These are phyloP conservation scores for Umbelopsis sp. DNA, from an alignment of 192 early-diverging fungal species.

Conservation along the genomic window DNA sequence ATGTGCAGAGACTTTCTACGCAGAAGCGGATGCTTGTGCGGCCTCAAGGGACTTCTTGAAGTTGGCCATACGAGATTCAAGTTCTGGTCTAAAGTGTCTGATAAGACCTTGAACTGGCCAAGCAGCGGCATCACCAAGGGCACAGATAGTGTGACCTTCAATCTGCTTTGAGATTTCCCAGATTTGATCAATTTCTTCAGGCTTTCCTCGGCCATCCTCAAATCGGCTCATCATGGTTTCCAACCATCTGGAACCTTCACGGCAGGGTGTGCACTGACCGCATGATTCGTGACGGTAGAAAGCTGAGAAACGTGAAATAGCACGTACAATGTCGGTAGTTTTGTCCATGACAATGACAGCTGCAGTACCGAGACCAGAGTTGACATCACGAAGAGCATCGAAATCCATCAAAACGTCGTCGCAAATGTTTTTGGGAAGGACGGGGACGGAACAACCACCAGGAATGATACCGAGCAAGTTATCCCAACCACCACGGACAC, in stretches of 20 bases:
- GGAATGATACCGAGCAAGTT: conserved; percentile 97
- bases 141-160: conserved; percentile 99
- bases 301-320: conserved; percentile 87
- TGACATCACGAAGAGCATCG: conserved; percentile 92
- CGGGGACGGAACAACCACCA: conserved; percentile 93
- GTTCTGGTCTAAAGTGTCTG: conserved; percentile 87
- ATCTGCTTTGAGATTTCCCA: conserved; percentile 95
- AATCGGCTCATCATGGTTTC: conserved; percentile 96
- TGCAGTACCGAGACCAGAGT: conserved; percentile 94
- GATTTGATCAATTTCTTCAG: conserved; percentile 94
- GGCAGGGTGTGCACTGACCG: conserved; percentile 99
- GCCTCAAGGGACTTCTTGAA: conserved; percentile 37
- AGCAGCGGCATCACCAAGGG: conserved; percentile 97
- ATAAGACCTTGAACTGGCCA: conserved; percentile 97
- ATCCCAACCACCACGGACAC: conserved; percentile 98
- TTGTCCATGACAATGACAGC: conserved; percentile 99
- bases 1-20: conserved; percentile 20
- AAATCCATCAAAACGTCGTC: conserved; percentile 98
- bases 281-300: conserved; percentile 99
- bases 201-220: conserved; percentile 79
- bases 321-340: conserved; percentile 90
- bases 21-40: conserved; percentile 19
- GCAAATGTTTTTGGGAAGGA: conserved; percentile 82
- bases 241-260: conserved; percentile 95
- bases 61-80: conserved; percentile 64